Conservation (phyloP, 2,329 filamentous ascomycete species). For the Knoxdaviesia proteae region DNA sequence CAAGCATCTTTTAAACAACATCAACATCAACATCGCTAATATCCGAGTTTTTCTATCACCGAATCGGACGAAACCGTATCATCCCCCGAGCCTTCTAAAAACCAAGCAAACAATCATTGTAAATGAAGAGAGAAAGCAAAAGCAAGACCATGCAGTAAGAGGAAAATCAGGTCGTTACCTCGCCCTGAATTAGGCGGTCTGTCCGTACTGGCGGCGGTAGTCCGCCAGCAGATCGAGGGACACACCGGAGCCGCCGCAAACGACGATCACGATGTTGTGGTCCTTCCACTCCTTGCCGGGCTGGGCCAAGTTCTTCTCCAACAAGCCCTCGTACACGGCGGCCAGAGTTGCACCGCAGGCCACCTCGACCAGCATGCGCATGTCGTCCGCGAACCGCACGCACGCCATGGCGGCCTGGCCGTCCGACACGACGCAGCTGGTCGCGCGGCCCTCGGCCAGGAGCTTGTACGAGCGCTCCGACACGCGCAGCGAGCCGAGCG, state of each 20-base stretch:
- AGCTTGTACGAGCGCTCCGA: constrained; percentile 47
- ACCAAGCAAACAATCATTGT: background rate
- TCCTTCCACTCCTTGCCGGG: constrained; percentile 36
- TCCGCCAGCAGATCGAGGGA: constrained; percentile 36
- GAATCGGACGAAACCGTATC: too few species aligned
- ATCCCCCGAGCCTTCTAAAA: background rate
- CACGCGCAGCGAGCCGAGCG: constrained; percentile 53
- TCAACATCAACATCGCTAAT: too few species aligned
- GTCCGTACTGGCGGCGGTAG: constrained; percentile 28
- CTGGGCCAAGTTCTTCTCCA: constrained; percentile 36
- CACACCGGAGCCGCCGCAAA: constrained; percentile 62
- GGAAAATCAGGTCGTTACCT: background rate
- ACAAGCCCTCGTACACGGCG: constrained; percentile 31
- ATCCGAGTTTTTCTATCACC: too few species aligned
- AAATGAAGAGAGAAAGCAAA: background rate
- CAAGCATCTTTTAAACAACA: too few species aligned
- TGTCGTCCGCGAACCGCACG: constrained; percentile 61
- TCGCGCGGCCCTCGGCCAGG: constrained; percentile 19
- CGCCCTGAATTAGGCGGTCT: background rate
- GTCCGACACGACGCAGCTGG: constrained; percentile 17
- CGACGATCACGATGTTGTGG: constrained; percentile 61
- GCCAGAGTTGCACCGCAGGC: constrained; percentile 70
- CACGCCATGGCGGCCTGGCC: constrained; percentile 63
- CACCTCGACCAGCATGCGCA: constrained; percentile 60
- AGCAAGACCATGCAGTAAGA: background rate